Evolutionary conservation across 164 flowering plant genomes (phyloP).

Genomic region (Aristolochia fimbriata): DNA sequence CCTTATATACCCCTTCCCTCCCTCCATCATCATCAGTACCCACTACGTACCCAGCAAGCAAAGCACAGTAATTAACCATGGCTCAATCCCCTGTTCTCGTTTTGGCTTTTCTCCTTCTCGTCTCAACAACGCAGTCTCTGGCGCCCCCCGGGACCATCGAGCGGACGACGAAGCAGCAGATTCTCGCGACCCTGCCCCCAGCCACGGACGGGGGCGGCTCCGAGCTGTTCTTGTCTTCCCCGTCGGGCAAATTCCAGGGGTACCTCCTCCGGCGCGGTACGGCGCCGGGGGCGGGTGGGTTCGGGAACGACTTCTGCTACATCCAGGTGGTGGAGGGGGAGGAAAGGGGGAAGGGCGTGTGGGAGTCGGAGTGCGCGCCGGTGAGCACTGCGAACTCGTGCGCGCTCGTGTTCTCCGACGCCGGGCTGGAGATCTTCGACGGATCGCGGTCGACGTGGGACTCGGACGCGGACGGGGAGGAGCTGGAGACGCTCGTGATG

Average conservation of each 20-base stretch:
- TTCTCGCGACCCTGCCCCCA: slow-evolving; percentile 28
- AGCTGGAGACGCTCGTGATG: slow-evolving; percentile 24
- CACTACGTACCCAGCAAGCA: slow-evolving; percentile 6
- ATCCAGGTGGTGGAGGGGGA: slow-evolving; percentile 31
- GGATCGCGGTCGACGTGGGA: slow-evolving; percentile 34
- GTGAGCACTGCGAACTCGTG: slow-evolving; percentile 30
- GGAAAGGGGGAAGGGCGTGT: slow-evolving; percentile 17
- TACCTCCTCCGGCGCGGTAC: slow-evolving; percentile 25
- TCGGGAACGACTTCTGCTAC: slow-evolving; percentile 33
- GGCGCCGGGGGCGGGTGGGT: slow-evolving; percentile 27
- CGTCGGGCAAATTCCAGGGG: slow-evolving; percentile 28
- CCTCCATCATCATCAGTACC: not conserved
- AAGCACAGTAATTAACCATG: not conserved
- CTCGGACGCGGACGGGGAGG: slow-evolving; percentile 20
- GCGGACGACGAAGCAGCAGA: slow-evolving; percentile 25
- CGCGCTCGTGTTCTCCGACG: slow-evolving; percentile 25
- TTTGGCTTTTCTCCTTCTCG: slow-evolving; percentile 11
- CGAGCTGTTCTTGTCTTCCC: slow-evolving; percentile 28
- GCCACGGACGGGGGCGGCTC: slow-evolving; percentile 6
- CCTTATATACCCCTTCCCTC: slow-evolving; percentile 1
- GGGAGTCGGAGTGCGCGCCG: slow-evolving; percentile 37
- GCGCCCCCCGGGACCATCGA: slow-evolving; percentile 24
- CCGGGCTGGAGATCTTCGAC: slow-evolving; percentile 35
- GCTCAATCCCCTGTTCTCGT: slow-evolving; percentile 8
- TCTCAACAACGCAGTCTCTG: slow-evolving; percentile 8